Conservation (phyloP, 139 green algal species). For the Closterium sp. region DNA sequence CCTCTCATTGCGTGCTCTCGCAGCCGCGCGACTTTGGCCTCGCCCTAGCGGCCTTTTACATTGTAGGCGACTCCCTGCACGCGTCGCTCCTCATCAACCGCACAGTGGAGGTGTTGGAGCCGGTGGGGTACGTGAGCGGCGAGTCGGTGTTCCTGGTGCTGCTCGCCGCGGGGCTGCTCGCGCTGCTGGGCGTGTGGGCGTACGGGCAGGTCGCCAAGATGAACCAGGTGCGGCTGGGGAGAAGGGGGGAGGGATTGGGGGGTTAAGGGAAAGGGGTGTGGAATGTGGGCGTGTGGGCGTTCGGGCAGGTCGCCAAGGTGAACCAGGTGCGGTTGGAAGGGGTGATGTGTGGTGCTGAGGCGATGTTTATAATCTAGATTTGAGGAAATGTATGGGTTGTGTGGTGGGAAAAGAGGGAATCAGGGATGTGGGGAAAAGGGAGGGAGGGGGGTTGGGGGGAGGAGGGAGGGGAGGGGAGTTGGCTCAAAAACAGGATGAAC, state of each 20-base stretch:
- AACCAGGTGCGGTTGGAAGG: not conserved
- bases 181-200: slow-evolving; percentile 8
- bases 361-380: no score
- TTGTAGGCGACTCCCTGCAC: not conserved
- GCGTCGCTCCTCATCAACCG: not conserved
- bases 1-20: not conserved
- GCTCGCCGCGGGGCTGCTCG: not conserved
- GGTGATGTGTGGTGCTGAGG: no score
- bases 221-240: not conserved
- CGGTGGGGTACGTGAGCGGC: not conserved
- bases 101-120: slow-evolving; percentile 12
- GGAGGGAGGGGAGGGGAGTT: no score
- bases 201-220: slow-evolving; percentile 13
- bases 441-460: no score
- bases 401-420: no score
- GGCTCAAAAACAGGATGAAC: no score
- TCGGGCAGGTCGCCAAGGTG: not conserved
- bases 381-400: no score
- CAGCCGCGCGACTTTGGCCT: not conserved
- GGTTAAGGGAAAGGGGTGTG: no score
- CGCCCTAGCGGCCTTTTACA: not conserved
- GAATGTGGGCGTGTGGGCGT: slow-evolving; percentile 13
- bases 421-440: no score
- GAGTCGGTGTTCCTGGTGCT: slow-evolving; percentile 5
- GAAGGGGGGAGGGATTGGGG: no score